Base-by-base conservation (phyloP, 768 basidiomycete species). In the Naganishia vaughanmartiniae region DNA sequence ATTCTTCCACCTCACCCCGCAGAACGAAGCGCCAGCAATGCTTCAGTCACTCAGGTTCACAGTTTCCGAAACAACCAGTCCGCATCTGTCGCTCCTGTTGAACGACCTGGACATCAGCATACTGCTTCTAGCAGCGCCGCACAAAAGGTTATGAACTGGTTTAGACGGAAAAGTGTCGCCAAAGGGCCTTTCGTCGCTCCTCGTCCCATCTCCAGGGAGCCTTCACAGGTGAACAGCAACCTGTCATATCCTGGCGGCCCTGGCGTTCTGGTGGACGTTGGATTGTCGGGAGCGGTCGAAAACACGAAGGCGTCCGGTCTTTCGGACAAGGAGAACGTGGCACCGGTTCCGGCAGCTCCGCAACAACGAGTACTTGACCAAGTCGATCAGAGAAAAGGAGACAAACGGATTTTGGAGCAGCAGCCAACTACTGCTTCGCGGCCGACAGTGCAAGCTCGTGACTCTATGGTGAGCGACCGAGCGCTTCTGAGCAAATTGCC, bases 121-220 rank as follows among this genome's bases (percentile, higher is more conserved):
- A 74, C 66, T 19, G 79, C 78, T 0, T 80, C 79, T n/a, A 79
- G 77, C 33, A 76, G 74, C 34, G 78, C 80, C 80, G 93, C 95
- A 4, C 88, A 88, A 80, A 92, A 90, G 78, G 96, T 99, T 66
- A 98, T 98, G 95, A 89, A 93, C 74, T 99, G 96, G 96, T 98
- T 99, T 87, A 85, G 84, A 48, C 77, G 82, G 36, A 83, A 83
- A 72, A 82, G 82, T 48, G 70, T 82, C 28, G 78, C 76, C 39
- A 77, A 73, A 65, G 53, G 5, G 45, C 69, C 48, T 65, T 72
- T 67, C 56, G 28, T 21, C 9, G 21, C 60, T 42, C 6, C 60
- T 33, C 54, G 54, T 68, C 73, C 63, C 68, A 74, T 69, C 71
- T 77, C 39, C 67, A 73, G 65, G 21, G 56, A 55, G 12, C 33